Evolutionary conservation across 495 filamentous ascomycete species (phyloP), one percentile per base, ranked within the genome.

Genomic region (Penicillium bovifimosum): DNA sequence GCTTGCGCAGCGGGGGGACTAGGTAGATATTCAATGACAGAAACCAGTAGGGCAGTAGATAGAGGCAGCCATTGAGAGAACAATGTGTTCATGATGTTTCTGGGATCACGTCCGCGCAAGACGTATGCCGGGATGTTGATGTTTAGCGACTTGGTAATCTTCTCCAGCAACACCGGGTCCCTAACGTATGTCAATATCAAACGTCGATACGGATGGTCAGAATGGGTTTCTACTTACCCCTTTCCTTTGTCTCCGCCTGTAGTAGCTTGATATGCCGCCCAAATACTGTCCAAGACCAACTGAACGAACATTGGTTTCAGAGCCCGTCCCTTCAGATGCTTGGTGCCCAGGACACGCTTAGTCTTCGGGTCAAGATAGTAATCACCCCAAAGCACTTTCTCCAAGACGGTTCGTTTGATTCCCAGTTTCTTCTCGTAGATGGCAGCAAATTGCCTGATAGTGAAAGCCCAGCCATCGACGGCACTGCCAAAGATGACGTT

Each of bases 401-500:
- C 93, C 55, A 99, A 79, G 2, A 90, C 68, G n/a, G 80, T 82
- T 13, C 91, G 83, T 63, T 96, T 96, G 61, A 97, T 92, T 1
- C 93, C 92, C 5, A 99, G 81, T 60, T 97, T 99, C 75, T 89
- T 96, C 69, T 99, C 93, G 63, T 96, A 97, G 39, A 97, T 74
- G 4, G 80, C 81, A 7, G 93, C 93, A 66, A 99, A 99, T 63
- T 99, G 93, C 31, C 88, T 82, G 16, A 96, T 80, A 0, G 93
- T 99, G 57, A 97, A 99, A 2, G 93, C 93, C 93, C 93, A 99
- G 32, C 95, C 93, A 63, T 99, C 93, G 43, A 96, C 86, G 26
- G 93, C 93, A 62, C 91, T 96, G 73, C 90, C 88, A 60, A 99
- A 99, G 52, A 99, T 96, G 65, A 99, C 93, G 62, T 99, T 99